These are phyloP conservation scores for Lasiodiplodia gonubiensis DNA, from an alignment of 2,329 filamentous ascomycete species.

Conservation along the genomic window DNA sequence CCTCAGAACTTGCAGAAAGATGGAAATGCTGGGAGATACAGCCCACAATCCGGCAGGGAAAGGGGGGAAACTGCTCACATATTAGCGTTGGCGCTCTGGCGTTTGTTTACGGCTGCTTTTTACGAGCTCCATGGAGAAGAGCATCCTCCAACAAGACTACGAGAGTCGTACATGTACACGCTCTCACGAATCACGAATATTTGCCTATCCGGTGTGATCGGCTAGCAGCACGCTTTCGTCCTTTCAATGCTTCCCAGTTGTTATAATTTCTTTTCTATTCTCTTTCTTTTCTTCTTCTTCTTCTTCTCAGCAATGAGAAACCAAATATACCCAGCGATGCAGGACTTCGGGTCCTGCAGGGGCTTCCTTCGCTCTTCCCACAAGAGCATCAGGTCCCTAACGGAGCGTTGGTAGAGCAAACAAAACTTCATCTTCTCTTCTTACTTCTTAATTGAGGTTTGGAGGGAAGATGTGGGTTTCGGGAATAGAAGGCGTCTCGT, in stretches of 20 bases:
- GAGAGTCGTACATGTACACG: neutral
- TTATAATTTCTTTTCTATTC: neutral
- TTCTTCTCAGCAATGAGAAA: neutral
- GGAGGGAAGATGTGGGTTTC: conserved; percentile 25
- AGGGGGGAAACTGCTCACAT: neutral
- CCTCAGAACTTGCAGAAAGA: neutral
- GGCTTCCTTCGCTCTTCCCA: conserved; percentile 39
- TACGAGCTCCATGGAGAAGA: neutral
- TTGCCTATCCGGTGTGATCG: conserved; percentile 13
- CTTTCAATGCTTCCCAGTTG: neutral
- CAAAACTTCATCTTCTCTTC: conserved; percentile 20
- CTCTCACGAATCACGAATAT: neutral
- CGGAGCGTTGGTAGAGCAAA: conserved; percentile 54
- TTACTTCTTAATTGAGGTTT: neutral
- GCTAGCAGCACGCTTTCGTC: neutral
- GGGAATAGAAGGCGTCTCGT: conserved; percentile 44
- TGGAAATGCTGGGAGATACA: neutral
- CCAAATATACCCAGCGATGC: conserved; percentile 49
- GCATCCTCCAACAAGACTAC: neutral
- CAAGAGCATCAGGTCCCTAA: conserved; percentile 48
- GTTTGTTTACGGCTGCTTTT: conserved; percentile 21
- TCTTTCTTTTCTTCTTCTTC: conserved; percentile 4
- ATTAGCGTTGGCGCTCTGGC: conserved; percentile 27
- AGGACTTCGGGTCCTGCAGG: conserved; percentile 51
- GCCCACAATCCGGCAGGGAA: neutral